phyloP scores from a whole-genome alignment of 371 early-diverging fungal genomes.

The Haplosporangium sp. region DNA sequence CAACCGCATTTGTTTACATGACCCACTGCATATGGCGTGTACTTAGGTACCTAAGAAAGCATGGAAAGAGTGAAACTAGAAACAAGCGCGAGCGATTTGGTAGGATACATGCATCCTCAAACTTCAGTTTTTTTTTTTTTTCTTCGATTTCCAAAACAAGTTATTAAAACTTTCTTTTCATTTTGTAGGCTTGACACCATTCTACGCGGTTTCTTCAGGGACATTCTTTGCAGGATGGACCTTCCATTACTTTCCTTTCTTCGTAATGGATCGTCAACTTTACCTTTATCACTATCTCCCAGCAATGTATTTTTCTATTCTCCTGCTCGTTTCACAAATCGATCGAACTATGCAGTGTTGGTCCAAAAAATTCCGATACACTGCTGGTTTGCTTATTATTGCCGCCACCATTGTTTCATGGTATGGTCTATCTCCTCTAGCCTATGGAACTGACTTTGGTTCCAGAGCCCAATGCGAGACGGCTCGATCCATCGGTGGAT shows the following conservation, averaged over 20 bases:
- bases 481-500: conserved; percentile 22
- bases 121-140: too few species aligned
- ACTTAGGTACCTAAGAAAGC: conserved; percentile 65
- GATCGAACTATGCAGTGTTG: conserved; percentile 59
- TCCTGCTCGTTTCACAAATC: conserved; percentile 75
- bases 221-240: conserved; percentile 89
- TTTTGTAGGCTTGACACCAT: conserved; percentile 21
- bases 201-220: conserved; percentile 74
- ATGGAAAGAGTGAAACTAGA: conserved; percentile 51
- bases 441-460: too few species aligned
- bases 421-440: too few species aligned
- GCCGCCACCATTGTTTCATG: too few species aligned
- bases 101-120: not conserved
- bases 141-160: too few species aligned
- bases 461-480: conserved; percentile 11
- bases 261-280: conserved; percentile 90
- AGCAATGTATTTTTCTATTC: conserved; percentile 87
- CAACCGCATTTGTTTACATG: conserved; percentile 68
- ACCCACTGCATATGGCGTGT: conserved; percentile 60
- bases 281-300: conserved; percentile 98
- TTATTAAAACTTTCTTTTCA: too few species aligned
- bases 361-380: too few species aligned
- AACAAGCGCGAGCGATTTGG: conserved; percentile 45
- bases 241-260: conserved; percentile 95
- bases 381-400: too few species aligned